Base-by-base conservation (phyloP, 805 yeast genomes). In the Candida krabiensis region DNA sequence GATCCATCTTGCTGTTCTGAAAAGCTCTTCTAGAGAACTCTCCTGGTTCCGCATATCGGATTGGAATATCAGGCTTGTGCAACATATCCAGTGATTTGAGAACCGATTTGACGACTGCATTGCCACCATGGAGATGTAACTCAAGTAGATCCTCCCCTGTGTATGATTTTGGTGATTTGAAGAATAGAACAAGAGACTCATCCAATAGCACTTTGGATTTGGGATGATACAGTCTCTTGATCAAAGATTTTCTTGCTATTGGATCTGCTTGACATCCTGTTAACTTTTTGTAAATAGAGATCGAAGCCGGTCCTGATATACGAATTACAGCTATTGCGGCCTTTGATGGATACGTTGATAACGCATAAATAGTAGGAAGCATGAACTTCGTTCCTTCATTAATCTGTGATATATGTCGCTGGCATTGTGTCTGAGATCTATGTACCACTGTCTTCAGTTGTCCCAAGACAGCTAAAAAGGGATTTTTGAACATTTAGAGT, bases 71-170 rank as follows among this genome's bases (percentile, higher is more conserved):
- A 0, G 74, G 70, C 4, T 71, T 60, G 50, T 84, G 85, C 4
- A 83, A 48, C 0, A 51, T 37, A 27, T 69, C 66, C 4, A 93
- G 79, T 0, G 95, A 80, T 4, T 65, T 65, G 33, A 90, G 52
- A 0, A 90, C 85, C 0, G 88, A 73, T 33, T 71, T 68, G 2
- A 86, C 75, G 1, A 91, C 87, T 0, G 98, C 96, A 9, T 74
- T 79, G 4, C 98, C 97, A 3, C 99, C 99, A 60, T 93, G 99
- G 2, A 86, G 61, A 55, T 93, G 97, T n/a, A 93, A 58, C 53
- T 93, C 99, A 8, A 90, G 66, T 18, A 84, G 51, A 50, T 91
- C 96, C 58, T 93, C 98, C 1, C 99, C 99, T 0, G 98, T 93
- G 53, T 82, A 93, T 0, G 96, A 82, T 11, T 71, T 66, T 1